Conservation (phyloP, 2,329 filamentous ascomycete genomes). For the Lasiodiplodia gonubiensis region DNA sequence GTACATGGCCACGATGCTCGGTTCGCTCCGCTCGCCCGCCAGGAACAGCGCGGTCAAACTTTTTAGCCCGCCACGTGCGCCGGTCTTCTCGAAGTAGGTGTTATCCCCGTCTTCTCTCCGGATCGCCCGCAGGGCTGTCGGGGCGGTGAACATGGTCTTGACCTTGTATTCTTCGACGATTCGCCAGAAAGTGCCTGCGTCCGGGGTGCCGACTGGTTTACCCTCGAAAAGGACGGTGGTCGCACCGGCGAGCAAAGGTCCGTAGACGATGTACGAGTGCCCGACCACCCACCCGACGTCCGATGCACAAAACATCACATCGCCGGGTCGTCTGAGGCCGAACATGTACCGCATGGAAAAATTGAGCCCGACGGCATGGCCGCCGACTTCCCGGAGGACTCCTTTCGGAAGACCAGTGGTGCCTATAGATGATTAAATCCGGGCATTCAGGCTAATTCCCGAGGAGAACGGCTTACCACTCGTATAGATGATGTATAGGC, state of each 20-base stretch:
- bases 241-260: constrained; percentile 81
- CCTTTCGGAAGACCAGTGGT: constrained; percentile 86
- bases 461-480: constrained; percentile 54
- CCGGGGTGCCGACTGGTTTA: constrained; percentile 89
- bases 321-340: constrained; percentile 79
- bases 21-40: constrained; percentile 88
- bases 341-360: constrained; percentile 84
- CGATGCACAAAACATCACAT: constrained; percentile 79
- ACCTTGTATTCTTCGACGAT: constrained; percentile 84
- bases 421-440: constrained; percentile 42
- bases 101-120: constrained; percentile 83
- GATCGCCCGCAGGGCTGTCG: constrained; percentile 85
- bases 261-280: constrained; percentile 87
- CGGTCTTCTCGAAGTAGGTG: constrained; percentile 65
- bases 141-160: constrained; percentile 83
- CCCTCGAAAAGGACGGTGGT: constrained; percentile 90
- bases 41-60: constrained; percentile 78
- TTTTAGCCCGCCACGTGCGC: constrained; percentile 72
- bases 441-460: not conserved
- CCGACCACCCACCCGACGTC: constrained; percentile 95
- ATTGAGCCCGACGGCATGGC: constrained; percentile 84
- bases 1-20: constrained; percentile 81
- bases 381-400: constrained; percentile 80
- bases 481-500: constrained; percentile 90
- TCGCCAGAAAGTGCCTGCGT: constrained; percentile 87